These are phyloP conservation scores for Cryomyces minteri DNA, from an alignment of 495 filamentous ascomycete species.

Conservation along the genomic window DNA sequence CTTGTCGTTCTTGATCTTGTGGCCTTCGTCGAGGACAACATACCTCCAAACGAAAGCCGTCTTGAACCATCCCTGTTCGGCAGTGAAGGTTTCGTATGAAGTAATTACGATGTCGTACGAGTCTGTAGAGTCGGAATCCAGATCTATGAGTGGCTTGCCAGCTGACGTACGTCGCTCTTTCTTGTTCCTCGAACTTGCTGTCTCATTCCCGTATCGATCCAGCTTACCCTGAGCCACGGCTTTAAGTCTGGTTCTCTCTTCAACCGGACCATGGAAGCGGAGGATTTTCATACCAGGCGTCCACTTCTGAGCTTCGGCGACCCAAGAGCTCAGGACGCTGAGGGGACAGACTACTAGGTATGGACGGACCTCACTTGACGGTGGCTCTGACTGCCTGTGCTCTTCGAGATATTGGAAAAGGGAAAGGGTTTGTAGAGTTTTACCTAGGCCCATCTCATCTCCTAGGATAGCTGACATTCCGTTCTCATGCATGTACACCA, in stretches of 20 bases:
- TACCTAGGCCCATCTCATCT: slow-evolving; percentile 49
- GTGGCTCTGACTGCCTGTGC: slow-evolving; percentile 5
- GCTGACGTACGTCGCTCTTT: slow-evolving; percentile 11
- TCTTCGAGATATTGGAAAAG: slow-evolving; percentile 34
- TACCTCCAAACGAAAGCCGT: slow-evolving; percentile 39
- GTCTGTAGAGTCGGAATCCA: slow-evolving; percentile 8
- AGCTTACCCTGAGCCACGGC: slow-evolving; percentile 24
- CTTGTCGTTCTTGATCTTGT: slow-evolving; percentile 40
- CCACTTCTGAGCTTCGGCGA: slow-evolving; percentile 37
- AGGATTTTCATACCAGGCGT: slow-evolving; percentile 35
- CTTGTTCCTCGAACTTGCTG: slow-evolving; percentile 9
- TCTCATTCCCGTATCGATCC: slow-evolving; percentile 24
- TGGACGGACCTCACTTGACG: slow-evolving; percentile 22
- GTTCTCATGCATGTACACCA: slow-evolving; percentile 38
- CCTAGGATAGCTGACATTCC: slow-evolving; percentile 38
- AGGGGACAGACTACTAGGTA: slow-evolving; percentile 43
- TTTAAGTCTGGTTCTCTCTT: slow-evolving; percentile 31
- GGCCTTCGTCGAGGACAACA: slow-evolving; percentile 39
- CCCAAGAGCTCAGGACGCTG: slow-evolving; percentile 38
- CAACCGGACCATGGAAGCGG: slow-evolving; percentile 34
- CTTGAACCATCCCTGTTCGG: slow-evolving; percentile 40
- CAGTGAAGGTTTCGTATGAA: slow-evolving; percentile 40
- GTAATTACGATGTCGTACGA: slow-evolving; percentile 36
- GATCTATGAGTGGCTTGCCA: slow-evolving; percentile 18
- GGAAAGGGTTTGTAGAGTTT: slow-evolving; percentile 40